Conservation (phyloP, 108 stramenopile genomes). For the Cyclotella choctawhatcheeana region DNA sequence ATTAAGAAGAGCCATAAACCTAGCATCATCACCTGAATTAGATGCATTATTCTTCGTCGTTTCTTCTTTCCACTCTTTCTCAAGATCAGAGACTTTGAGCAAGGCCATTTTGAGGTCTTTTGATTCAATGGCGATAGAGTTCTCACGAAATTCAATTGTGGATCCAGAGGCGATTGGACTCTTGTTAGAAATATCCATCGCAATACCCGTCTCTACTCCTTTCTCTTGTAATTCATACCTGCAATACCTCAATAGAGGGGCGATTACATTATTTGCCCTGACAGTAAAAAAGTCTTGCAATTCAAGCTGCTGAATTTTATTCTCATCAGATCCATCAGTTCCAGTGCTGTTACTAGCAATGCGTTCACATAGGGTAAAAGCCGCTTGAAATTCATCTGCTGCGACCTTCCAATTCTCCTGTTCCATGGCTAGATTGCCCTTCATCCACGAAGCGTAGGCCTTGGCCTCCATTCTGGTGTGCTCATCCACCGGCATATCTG, state of each 20-base stretch:
- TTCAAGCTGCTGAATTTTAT: conserved; percentile 53
- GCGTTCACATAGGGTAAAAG: conserved; percentile 44
- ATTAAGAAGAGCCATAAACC: conserved; percentile 67
- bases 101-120: conserved; percentile 45
- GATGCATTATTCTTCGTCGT: not conserved
- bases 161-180: conserved; percentile 16
- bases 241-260: conserved; percentile 77
- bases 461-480: conserved; percentile 61
- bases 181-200: conserved; percentile 14
- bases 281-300: conserved; percentile 74
- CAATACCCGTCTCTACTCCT: conserved; percentile 22
- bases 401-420: conserved; percentile 47
- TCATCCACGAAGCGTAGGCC: conserved; percentile 79
- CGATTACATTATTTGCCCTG: conserved; percentile 71
- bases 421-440: conserved; percentile 63
- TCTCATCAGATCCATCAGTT: conserved; percentile 4
- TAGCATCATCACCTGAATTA: conserved; percentile 27
- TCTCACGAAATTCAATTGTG: conserved; percentile 64
- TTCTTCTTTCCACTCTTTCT: conserved; percentile 31
- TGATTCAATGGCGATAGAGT: conserved; percentile 61
- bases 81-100: conserved; percentile 40
- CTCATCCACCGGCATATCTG: conserved; percentile 42
- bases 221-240: conserved; percentile 35
- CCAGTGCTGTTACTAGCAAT: conserved; percentile 13
- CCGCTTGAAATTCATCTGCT: conserved; percentile 58